Conservation (phyloP, 306 rosid species). For the Quercus rubra region DNA sequence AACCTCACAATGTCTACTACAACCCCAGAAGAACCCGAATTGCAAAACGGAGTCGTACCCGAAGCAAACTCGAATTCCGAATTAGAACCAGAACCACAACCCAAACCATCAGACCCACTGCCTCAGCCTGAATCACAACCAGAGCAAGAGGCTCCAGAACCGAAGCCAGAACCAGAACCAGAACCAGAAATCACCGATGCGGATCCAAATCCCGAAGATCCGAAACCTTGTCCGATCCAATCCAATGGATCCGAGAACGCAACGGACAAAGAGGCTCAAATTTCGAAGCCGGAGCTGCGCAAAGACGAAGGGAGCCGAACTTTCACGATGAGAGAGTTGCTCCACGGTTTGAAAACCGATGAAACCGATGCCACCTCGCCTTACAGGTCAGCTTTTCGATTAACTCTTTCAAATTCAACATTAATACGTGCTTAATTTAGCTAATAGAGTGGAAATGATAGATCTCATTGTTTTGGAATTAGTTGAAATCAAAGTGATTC, state of each 20-base stretch:
- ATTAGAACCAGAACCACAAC: background rate
- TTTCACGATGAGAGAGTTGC: slow-evolving; percentile 93
- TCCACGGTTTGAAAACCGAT: slow-evolving; percentile 66
- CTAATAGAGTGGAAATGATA: background rate
- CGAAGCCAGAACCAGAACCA: slow-evolving; percentile 10
- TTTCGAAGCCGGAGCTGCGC: slow-evolving; percentile 46
- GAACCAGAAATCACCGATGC: slow-evolving; percentile 5
- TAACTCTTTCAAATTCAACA: background rate
- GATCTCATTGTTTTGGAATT: background rate
- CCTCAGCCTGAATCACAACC: background rate
- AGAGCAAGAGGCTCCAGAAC: background rate
- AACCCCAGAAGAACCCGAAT: slow-evolving; percentile 23
- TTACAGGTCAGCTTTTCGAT: slow-evolving; percentile 45
- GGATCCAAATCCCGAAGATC: slow-evolving; percentile 33
- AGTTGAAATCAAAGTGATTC: no score
- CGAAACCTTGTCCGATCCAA: slow-evolving; percentile 30
- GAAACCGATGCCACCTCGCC: slow-evolving; percentile 53
- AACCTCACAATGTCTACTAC: slow-evolving; percentile 33
- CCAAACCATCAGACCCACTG: slow-evolving; percentile 7
- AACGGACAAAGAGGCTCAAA: background rate
- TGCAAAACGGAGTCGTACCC: slow-evolving; percentile 25
- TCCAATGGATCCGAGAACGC: slow-evolving; percentile 19
- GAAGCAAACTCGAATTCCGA: background rate
- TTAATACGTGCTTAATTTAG: background rate
- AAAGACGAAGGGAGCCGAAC: slow-evolving; percentile 91